Evolutionary conservation across 768 basidiomycete species (phyloP).

Genomic region (Leccinum boreale): DNA sequence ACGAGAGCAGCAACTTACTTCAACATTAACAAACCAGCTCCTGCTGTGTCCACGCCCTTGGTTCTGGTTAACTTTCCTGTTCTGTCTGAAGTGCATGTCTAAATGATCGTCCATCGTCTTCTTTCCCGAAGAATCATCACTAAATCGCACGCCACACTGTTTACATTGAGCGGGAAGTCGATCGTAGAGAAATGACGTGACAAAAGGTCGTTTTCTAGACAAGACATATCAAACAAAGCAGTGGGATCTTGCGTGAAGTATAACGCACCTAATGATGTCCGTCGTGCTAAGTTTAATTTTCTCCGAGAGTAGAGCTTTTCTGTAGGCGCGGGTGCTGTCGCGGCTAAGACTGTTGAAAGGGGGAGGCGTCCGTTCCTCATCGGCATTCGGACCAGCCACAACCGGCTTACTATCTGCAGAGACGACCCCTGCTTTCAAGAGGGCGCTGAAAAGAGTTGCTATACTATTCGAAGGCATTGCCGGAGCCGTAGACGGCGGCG

Average conservation of each 20-base stretch:
- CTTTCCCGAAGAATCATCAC: conserved; percentile 68
- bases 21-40: conserved; percentile 81
- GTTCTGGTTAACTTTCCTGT: conserved; percentile 62
- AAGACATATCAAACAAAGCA: conserved; percentile 18
- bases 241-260: not conserved
- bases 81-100: conserved; percentile 96
- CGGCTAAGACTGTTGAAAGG: conserved; percentile 37
- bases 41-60: conserved; percentile 80
- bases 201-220: conserved; percentile 45
- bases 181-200: conserved; percentile 68
- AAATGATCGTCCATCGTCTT: conserved; percentile 82
- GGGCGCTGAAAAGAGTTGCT: conserved; percentile 57
- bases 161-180: conserved; percentile 82
- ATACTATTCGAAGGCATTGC: conserved; percentile 39
- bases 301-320: conserved; percentile 55
- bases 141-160: conserved; percentile 89
- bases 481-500: conserved; percentile 21
- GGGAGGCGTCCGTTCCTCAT: conserved; percentile 28
- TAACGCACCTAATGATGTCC: conserved; percentile 69
- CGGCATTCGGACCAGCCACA: conserved; percentile 39
- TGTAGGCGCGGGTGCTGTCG: conserved; percentile 55
- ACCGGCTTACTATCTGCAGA: conserved; percentile 50
- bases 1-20: conserved; percentile 44
- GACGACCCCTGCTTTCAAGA: conserved; percentile 79
- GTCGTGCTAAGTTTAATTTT: conserved; percentile 58